Evolutionary conservation across 805 yeast species (phyloP), one percentile per base, ranked within the genome.

Genomic region (Wickerhamomyces chaumierensis): DNA sequence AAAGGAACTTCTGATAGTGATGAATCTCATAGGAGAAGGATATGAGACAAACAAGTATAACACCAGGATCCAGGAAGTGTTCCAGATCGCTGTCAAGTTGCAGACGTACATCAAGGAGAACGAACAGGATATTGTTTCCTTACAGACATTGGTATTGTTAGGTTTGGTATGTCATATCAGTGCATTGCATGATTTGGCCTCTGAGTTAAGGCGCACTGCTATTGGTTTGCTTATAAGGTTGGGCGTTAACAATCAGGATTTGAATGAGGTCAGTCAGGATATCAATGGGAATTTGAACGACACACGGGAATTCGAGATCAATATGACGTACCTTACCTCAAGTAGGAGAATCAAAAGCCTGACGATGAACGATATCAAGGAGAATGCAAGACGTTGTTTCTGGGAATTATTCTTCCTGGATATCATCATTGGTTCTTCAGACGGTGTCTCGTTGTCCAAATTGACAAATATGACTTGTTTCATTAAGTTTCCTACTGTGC

Each of bases 331-430:
- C 18, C 29, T 25, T 25, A 42, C 47, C 1, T 46, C 49, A 3
- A 37, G 44, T n/a, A 37, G 34, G 20, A 47, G 58, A 38, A 48
- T 49, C 15, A 39, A 57, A 20, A 42, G 31, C 8, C 28, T 53
- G 33, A 40, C 42, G 12, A 53, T 43, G 3, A 29, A 28, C 4
- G 35, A 40, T 12, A 14, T 56, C 7, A 45, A 48, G 18, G 56
- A 54, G 13, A 40, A 59, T 32, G 65, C 66, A 5, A 58, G 77
- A 39, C 56, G 73, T 40, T 60, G 69, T 11, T 63, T 69, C 42
- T 71, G 77, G 77, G 78, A 71, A 40, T 48, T 69, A 5, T 66
- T 67, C 46, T 71, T 69, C 47, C 58, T 71, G 37, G 78, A 71
- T 49, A 67, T 71, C 9, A 56, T 70, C 29, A 68, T 69, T 42